Base-by-base conservation (phyloP, 2,329 filamentous ascomycete genomes). In the Aspergillus fumigatiaffinis region DNA sequence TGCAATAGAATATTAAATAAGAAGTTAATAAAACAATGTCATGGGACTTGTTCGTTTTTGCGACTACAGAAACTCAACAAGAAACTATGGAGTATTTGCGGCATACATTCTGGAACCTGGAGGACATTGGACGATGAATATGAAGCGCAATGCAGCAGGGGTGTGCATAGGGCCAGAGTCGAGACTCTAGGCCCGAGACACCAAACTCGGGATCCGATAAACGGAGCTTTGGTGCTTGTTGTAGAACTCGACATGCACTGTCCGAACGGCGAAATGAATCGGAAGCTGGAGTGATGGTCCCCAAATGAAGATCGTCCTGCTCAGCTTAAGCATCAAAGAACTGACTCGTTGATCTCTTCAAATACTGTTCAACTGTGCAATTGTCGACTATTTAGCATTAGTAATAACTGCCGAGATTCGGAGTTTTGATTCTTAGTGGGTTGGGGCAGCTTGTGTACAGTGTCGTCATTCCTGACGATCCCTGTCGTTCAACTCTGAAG, bases 391-490 rank as follows among this genome's bases (percentile, higher is more conserved):
- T 32, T 14, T 4, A 21, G 21, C n/a, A 38, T 51, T 52, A 51
- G 38, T 49, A 35, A 44, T 51, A 54, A 60, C 9, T 54, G 51
- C 58, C 62, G 62, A 62, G 26, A 51, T 42, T 63, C 62, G 62
- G 62, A 60, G 56, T 49, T 58, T 35, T 35, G 14, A 28, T 29
- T 20, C 44, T 53, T 25, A 38, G 29, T 21, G 54, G 51, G 51
- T 47, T 44, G 53, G 20, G 12, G 28, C n/a, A 48, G 5, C 26
- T 23, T 17, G 28, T 58, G 53, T 51, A 51, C 21, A 21, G 25
- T 61, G 59, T 61, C 59, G 58, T 59, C 56, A 62, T 60, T 41
- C 23, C 42, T 1, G 20, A 12, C 10, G 20, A 46, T 46, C 42
- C 42, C 42, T 46, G 42, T 46, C 1, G 42, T 46, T 21, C 2